phyloP scores from a whole-genome alignment of 1,284 basidiomycete species.

The Leccinum subrobustum region DNA sequence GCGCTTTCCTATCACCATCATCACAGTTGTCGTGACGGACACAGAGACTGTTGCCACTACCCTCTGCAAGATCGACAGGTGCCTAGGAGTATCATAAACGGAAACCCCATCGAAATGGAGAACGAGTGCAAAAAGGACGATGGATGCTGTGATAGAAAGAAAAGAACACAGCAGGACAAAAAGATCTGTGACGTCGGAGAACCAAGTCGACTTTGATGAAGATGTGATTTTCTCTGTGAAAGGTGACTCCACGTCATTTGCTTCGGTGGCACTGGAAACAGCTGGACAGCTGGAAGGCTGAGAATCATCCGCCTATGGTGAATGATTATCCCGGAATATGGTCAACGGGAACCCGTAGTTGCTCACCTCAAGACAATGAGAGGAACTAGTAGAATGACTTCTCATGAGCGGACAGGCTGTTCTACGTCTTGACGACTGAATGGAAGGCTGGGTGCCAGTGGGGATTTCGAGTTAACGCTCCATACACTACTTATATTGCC shows the following conservation, averaged over 20 bases:
- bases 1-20: constrained; percentile 14
- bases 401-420: too few species aligned
- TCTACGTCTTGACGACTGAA: too few species aligned
- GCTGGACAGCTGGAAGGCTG: too few species aligned
- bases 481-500: too few species aligned
- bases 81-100: too few species aligned
- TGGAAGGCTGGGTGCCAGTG: too few species aligned
- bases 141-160: constrained; percentile 4
- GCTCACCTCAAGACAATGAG: too few species aligned
- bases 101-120: not conserved
- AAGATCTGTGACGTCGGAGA: constrained; percentile 3
- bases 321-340: too few species aligned
- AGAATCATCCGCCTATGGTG: too few species aligned
- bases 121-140: constrained; percentile 3
- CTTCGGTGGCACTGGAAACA: not conserved
- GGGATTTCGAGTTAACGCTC: too few species aligned
- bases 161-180: constrained; percentile 7
- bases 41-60: constrained; percentile 4
- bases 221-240: not conserved
- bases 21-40: constrained; percentile 8
- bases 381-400: too few species aligned
- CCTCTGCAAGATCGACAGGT: constrained; percentile 9
- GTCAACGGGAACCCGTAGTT: too few species aligned
- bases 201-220: not conserved
- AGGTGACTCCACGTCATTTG: not conserved